Evolutionary conservation across 2,329 filamentous ascomycete species (phyloP), one percentile per base, ranked within the genome.

Genomic region (Fragosphaeria purpurea): DNA sequence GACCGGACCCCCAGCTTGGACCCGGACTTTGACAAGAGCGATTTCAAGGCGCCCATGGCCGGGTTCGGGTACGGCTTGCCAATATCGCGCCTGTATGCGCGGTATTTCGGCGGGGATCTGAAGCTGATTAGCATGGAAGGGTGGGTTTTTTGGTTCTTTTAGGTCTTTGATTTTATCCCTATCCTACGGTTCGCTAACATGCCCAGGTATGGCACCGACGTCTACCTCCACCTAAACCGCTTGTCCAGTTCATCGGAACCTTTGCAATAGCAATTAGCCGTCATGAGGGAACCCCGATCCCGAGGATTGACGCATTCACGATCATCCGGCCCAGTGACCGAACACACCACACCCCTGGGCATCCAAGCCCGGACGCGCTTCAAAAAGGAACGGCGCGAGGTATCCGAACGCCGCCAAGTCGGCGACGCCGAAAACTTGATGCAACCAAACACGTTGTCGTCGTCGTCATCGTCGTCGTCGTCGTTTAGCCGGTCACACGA

Each of bases 71-170:
- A 98, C 62, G 93, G 93, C 12, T 66, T 98, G 57, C 93, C 93
- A 0, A 97, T 98, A 55, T 95, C 88, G 59, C 77, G 93, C 57
- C 74, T 98, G 48, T 98, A 98, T 62, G 93, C 93, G 50, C 77
- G 93, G 58, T 98, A 98, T 71, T 98, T 98, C 70, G 93, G 93
- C 53, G 93, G 93, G 52, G 93, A 98, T 67, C 67, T 98, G 61
- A 97, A 97, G 70, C 70, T 98, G 66, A 98, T 98, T 63, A 96
- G 89, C 66, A 98, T 98, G 93, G 93, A 98, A 75, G 93, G 93
- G 88, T 95, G 74, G 75, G 86, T 66, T 7, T 41, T 46, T 37
- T 31, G 47, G 50, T 43, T 22, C 35, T 37, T 37, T 37, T 2
- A 11, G 3, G 1, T 37, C 35, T 37, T 37, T 37, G 7, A 37